These are phyloP conservation scores for Neurospora sp. DNA, from an alignment of 495 filamentous ascomycete genomes.

Conservation along the genomic window DNA sequence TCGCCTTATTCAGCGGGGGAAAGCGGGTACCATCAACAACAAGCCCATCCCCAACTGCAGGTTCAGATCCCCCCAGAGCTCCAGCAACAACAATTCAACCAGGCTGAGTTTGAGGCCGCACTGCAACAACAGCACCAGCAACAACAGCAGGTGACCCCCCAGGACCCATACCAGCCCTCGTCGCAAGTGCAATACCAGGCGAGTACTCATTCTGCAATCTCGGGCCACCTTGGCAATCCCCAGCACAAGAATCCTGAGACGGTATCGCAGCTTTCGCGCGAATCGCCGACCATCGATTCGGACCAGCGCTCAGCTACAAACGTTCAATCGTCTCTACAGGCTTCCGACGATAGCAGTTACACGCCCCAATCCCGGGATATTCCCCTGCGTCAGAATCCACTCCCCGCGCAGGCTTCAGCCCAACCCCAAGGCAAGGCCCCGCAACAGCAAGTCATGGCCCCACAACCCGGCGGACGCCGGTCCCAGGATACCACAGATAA, in stretches of 20 bases:
- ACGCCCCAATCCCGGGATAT: constrained; percentile 25
- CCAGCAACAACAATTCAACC: constrained; percentile 16
- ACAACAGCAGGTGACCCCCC: constrained; percentile 23
- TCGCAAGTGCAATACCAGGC: constrained; percentile 29
- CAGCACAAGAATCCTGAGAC: constrained; percentile 43
- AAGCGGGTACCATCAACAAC: constrained; percentile 31
- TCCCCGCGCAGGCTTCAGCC: constrained; percentile 1
- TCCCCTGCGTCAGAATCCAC: constrained; percentile 19
- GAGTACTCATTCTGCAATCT: constrained; percentile 19
- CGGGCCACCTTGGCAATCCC: constrained; percentile 29
- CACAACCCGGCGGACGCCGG: constrained; percentile 36
- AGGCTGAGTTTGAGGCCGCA: constrained; percentile 15
- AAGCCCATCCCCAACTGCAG: constrained; percentile 27
- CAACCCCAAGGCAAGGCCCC: constrained; percentile 19
- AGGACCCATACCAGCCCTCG: constrained; percentile 24
- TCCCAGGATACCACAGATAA: constrained; percentile 34
- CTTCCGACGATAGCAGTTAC: constrained; percentile 27
- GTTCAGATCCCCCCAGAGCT: constrained; percentile 14
- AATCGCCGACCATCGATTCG: constrained; percentile 40
- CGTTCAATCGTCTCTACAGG: constrained; percentile 29
- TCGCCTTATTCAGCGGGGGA: constrained; percentile 35
- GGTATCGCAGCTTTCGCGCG: constrained; percentile 53
- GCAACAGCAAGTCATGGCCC: constrained; percentile 40
- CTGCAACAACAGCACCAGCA: constrained; percentile 8
- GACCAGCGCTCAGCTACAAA: constrained; percentile 31